A percentile compares a stretch with the other conserved stretches of the same genome.
phyloP scores from a whole-genome alignment of 2,329 filamentous ascomycete genomes.

The Raffaelea deltoideospora region DNA sequence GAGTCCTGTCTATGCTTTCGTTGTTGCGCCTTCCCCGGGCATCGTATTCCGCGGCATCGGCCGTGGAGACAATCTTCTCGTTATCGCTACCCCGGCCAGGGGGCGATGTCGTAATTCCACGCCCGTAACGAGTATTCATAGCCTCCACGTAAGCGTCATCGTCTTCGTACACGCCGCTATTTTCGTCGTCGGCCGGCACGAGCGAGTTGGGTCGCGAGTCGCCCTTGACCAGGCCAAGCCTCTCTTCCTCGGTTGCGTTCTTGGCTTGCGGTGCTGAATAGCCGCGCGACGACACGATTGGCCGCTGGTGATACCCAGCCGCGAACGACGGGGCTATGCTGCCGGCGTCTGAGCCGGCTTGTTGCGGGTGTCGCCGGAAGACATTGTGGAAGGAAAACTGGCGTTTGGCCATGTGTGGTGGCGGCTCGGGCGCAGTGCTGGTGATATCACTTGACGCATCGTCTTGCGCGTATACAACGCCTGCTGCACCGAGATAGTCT shows the following conservation, averaged over 20 bases:
- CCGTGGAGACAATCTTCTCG: not conserved
- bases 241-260: slow-evolving; percentile 65
- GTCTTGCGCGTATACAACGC: slow-evolving; percentile 10
- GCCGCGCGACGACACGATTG: slow-evolving; percentile 15
- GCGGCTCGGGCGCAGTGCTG: slow-evolving; percentile 41
- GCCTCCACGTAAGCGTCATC: slow-evolving; percentile 13
- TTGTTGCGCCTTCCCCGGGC: not conserved
- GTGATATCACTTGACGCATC: slow-evolving; percentile 24
- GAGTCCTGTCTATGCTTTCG: not conserved
- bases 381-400: slow-evolving; percentile 91
- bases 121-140: slow-evolving; percentile 22
- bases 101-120: slow-evolving; percentile 29
- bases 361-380: slow-evolving; percentile 42
- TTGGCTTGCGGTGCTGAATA: slow-evolving; percentile 27
- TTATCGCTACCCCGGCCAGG: too few species aligned
- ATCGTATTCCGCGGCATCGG: too few species aligned
- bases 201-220: slow-evolving; percentile 29
- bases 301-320: too few species aligned
- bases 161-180: slow-evolving; percentile 4
- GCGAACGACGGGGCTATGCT: too few species aligned
- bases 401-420: slow-evolving; percentile 46
- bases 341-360: too few species aligned
- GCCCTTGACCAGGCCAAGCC: slow-evolving; percentile 66
- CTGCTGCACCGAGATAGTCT: slow-evolving; percentile 28
- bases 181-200: slow-evolving; percentile 19